Conservation (phyloP, 495 filamentous ascomycete species). For the Penicillium lividum region DNA sequence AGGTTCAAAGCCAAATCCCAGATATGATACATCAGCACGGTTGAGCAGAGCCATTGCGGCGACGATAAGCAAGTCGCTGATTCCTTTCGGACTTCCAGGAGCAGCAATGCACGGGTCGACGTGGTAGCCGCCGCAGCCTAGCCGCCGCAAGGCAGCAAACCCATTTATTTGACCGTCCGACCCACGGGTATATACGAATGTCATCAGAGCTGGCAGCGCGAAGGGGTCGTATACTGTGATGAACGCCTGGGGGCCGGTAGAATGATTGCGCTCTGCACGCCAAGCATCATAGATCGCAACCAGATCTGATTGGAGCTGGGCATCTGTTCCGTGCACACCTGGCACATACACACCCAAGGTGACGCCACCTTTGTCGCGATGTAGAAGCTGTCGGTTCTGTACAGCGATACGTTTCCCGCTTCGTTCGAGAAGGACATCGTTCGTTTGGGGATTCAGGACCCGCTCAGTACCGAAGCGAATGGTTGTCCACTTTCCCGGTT, state of each 20-base stretch:
- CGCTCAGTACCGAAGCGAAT: constrained; percentile 45
- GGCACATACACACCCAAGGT: constrained; percentile 40
- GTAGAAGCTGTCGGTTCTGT: constrained; percentile 39
- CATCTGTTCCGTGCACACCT: constrained; percentile 25
- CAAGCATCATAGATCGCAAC: constrained; percentile 41
- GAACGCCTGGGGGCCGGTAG: constrained; percentile 35
- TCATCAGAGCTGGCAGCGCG: constrained; percentile 41
- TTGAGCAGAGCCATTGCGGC: constrained; percentile 40
- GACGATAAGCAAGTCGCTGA: constrained; percentile 41
- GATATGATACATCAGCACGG: constrained; percentile 32
- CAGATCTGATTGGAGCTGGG: constrained; percentile 32
- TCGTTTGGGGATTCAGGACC: constrained; percentile 43
- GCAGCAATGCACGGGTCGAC: constrained; percentile 45
- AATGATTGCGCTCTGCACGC: constrained; percentile 35
- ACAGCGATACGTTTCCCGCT: constrained; percentile 39
- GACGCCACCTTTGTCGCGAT: constrained; percentile 35
- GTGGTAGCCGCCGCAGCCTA: constrained; percentile 43
- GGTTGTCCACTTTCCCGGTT: constrained; percentile 33
- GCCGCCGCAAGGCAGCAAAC: constrained; percentile 40
- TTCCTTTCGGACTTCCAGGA: constrained; percentile 36
- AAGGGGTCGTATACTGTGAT: constrained; percentile 49
- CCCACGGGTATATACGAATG: constrained; percentile 42
- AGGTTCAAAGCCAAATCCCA: constrained; percentile 46
- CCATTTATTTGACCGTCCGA: constrained; percentile 34
- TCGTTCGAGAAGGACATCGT: constrained; percentile 40